Evolutionary conservation across 2,329 filamentous ascomycete genomes (phyloP), one percentile per base, ranked within the genome.

Genomic region (Paraphaeosphaeria minitans): DNA sequence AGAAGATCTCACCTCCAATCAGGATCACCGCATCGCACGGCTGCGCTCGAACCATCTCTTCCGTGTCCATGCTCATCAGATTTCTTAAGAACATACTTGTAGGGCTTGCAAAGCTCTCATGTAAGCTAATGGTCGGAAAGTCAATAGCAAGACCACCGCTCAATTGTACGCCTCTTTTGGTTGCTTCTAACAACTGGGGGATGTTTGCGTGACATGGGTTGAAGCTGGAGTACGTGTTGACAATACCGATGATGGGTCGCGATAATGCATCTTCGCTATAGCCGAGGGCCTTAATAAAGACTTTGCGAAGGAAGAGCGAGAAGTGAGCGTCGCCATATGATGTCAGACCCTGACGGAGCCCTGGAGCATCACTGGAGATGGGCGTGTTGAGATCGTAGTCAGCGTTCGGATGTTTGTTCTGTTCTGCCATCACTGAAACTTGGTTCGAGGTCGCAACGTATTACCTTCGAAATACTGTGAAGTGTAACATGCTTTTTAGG

Each of bases 41-140:
- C 73, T 92, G 89, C 0, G 88, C 89, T 45, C 80, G 80, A 54
- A 91, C 87, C 89, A 92, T 92, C 78, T 92, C 89, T 72, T 92
- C 89, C 0, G 89, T 92, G 69, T 92, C 89, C 87, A 92, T 90
- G 64, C 86, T 88, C 89, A 92, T 92, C 57, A 92, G 69, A 63
- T 92, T 92, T 33, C 89, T 77, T 49, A 92, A 69, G 56, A 87
- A 91, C 89, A 92, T 91, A 76, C 88, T 91, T 4, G 89, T 91
- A 2, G 89, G 89, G 46, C 83, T 80, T 0, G 89, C 82, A 69
- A 92, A 92, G 2, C 81, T 84, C 79, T 92, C 89, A 64, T 89
- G 86, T 0, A 92, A 70, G 61, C 86, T 90, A 55, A 92, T 91
- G 0, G 89, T 92, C 0, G 89, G 89, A 63, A 92, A 92, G 39